Percentiles rank a stretch among this genome's conserved stretches.
These are phyloP conservation scores for Moniliophthora roreri DNA, from an alignment of 1,284 basidiomycete genomes.

Conservation along the genomic window DNA sequence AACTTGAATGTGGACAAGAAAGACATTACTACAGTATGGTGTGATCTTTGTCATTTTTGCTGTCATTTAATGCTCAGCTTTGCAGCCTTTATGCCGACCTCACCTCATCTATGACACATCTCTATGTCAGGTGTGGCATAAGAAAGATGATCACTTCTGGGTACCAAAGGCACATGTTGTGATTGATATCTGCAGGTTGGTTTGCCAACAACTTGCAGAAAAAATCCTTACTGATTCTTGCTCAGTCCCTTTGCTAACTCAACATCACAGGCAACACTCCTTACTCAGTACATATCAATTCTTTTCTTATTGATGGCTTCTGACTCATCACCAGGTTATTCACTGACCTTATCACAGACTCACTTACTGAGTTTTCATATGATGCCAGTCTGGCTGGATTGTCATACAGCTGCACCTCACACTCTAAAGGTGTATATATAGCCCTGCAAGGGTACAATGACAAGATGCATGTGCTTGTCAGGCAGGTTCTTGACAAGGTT, in stretches of 20 bases:
- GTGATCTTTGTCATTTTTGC: not conserved
- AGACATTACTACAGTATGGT: conserved; percentile 57
- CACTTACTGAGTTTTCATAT: conserved; percentile 89
- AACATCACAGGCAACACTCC: conserved; percentile 57
- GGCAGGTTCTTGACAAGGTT: conserved; percentile 76
- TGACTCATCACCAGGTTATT: conserved; percentile 58
- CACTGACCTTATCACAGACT: conserved; percentile 85
- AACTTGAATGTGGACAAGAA: conserved; percentile 81
- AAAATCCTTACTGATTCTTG: conserved; percentile 7
- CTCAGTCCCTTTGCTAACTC: conserved; percentile 52
- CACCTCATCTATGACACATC: conserved; percentile 73
- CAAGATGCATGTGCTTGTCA: conserved; percentile 80
- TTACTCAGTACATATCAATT: conserved; percentile 52
- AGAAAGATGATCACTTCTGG: conserved; percentile 96
- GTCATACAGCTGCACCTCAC: conserved; percentile 70
- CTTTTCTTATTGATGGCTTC: too few relatives aligned
- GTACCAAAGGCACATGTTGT: conserved; percentile 82
- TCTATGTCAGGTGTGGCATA: conserved; percentile 84
- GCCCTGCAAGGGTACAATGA: conserved; percentile 91
- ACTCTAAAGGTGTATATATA: conserved; percentile 71
- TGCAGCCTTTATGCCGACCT: conserved; percentile 73
- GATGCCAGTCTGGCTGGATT: conserved; percentile 93
- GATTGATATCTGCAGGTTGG: conserved; percentile 71
- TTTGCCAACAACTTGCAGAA: too few relatives aligned
- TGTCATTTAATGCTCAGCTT: not conserved